These are phyloP conservation scores for Cenococcum geophilum DNA, from an alignment of 495 filamentous ascomycete species.

Conservation along the genomic window DNA sequence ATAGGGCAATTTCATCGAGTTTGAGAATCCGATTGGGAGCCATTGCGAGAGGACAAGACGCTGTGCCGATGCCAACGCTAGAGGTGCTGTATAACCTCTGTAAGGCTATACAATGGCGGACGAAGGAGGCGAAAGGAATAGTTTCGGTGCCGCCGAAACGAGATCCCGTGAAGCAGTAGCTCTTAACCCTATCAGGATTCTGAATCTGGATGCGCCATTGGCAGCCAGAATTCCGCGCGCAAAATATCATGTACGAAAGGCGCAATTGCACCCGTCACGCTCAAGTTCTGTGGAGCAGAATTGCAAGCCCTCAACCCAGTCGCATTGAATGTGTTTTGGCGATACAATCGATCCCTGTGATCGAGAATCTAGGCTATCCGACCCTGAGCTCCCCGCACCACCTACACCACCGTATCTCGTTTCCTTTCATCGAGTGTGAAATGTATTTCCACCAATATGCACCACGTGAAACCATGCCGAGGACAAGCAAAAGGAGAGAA, in stretches of 20 bases:
- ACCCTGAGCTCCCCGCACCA: no score
- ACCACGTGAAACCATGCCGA: neutral
- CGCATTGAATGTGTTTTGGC: neutral
- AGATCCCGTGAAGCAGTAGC: neutral
- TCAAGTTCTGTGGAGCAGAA: neutral
- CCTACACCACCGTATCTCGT: no score
- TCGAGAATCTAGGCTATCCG: no score
- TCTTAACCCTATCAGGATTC: no score
- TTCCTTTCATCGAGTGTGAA: no score
- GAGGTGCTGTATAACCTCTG: constrained; percentile 41
- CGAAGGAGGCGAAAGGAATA: constrained; percentile 37
- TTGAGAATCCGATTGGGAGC: constrained; percentile 51
- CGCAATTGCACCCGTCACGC: no score
- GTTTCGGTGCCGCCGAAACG: constrained; percentile 29
- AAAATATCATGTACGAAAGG: no score
- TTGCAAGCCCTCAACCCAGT: neutral
- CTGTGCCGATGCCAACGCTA: constrained; percentile 44
- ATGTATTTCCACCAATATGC: neutral
- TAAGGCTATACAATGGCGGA: constrained; percentile 42
- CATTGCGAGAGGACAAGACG: constrained; percentile 44
- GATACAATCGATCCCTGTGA: no score
- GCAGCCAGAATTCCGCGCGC: no score
- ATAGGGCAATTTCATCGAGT: constrained; percentile 48
- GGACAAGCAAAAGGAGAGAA: constrained; percentile 6
- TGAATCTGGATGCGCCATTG: no score